Evolutionary conservation across 164 flowering plant genomes (phyloP).

Genomic region (Protea cynaroides): DNA sequence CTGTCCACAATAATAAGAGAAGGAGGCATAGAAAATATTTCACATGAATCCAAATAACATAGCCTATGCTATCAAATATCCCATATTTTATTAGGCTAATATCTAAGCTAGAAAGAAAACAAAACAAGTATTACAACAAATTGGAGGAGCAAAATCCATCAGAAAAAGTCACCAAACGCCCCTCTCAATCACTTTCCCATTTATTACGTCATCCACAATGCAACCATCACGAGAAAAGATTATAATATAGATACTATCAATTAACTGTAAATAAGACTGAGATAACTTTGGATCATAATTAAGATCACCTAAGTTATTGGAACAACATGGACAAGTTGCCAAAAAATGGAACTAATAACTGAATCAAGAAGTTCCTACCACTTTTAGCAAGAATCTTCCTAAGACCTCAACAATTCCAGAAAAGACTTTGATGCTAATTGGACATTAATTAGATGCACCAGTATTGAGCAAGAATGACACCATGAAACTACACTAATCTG

Average conservation of each 20-base stretch:
- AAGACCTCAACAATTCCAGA: neutral
- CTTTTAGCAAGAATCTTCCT: neutral
- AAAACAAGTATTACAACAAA: constrained; percentile 10
- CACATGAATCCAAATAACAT: constrained; percentile 3
- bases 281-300: neutral
- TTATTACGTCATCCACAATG: constrained; percentile 50
- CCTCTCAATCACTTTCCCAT: constrained; percentile 52
- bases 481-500: constrained; percentile 45
- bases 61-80: constrained; percentile 8
- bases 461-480: constrained; percentile 5
- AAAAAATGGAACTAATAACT: constrained; percentile 1
- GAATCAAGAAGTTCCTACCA: constrained; percentile 4
- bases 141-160: constrained; percentile 24
- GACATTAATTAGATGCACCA: constrained; percentile 7
- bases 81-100: constrained; percentile 8
- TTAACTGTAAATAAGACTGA: neutral
- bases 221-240: constrained; percentile 24
- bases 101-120: constrained; percentile 13
- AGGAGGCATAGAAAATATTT: neutral
- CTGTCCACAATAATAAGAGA: constrained; percentile 6
- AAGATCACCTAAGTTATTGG: constrained; percentile 1
- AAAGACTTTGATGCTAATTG: constrained; percentile 1
- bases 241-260: constrained; percentile 18
- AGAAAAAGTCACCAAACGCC: constrained; percentile 77
- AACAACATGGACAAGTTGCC: neutral